These are phyloP conservation scores for Neurospora hispaniola DNA, from an alignment of 495 filamentous ascomycete species.

Conservation along the genomic window DNA sequence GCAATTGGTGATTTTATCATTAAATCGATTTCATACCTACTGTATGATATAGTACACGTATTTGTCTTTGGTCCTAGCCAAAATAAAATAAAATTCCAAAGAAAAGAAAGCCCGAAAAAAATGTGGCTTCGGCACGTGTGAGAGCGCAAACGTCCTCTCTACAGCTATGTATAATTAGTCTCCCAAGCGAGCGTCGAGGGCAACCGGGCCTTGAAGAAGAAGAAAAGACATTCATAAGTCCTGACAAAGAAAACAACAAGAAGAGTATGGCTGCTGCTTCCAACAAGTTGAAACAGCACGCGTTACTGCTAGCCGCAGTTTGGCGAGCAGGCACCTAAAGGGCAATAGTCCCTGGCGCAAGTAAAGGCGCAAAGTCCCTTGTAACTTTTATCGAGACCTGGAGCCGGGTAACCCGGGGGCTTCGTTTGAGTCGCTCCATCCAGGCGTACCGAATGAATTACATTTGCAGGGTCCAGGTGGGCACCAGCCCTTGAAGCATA, in stretches of 20 bases:
- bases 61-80: not conserved
- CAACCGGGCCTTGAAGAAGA: not conserved
- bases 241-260: not conserved
- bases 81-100: not conserved
- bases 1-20: not conserved
- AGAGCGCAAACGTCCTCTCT: not conserved
- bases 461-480: slow-evolving; percentile 30
- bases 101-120: not conserved
- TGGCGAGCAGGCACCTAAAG: slow-evolving; percentile 25
- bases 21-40: not conserved
- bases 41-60: not conserved
- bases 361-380: slow-evolving; percentile 32
- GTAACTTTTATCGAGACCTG: slow-evolving; percentile 26
- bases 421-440: slow-evolving; percentile 14
- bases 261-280: not conserved
- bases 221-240: not conserved
- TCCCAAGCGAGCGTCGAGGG: not conserved
- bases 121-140: no score
- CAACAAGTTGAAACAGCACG: not conserved
- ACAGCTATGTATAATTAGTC: not conserved
- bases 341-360: slow-evolving; percentile 35
- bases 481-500: slow-evolving; percentile 32
- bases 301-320: not conserved
- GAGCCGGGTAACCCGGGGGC: slow-evolving; percentile 19
- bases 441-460: slow-evolving; percentile 21